phyloP scores from a whole-genome alignment of 2,329 filamentous ascomycete species.

The Cryphonectria japonica region DNA sequence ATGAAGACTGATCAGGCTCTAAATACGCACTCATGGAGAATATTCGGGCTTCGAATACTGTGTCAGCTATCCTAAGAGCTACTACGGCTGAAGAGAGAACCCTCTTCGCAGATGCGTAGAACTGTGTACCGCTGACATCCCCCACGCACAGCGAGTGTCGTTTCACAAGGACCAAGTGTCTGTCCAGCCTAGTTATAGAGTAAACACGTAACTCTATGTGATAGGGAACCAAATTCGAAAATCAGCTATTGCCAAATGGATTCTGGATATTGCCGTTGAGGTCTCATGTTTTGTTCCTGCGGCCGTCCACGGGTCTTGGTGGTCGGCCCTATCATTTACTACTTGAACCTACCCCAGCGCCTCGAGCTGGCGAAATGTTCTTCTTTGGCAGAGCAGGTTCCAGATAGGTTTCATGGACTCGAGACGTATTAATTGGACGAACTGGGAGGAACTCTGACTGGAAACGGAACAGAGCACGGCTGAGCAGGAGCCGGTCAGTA shows the following conservation, averaged over 20 bases:
- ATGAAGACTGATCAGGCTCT: not conserved
- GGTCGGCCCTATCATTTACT: not conserved
- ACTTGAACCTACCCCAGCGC: not conserved
- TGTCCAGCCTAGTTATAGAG: not conserved
- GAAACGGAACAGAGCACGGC: not conserved
- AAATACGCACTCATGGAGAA: not conserved
- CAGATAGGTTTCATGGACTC: not conserved
- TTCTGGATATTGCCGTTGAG: not conserved
- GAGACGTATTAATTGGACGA: too few species aligned
- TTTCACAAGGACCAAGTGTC: not conserved
- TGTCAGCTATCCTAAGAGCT: not conserved
- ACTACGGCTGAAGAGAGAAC: not conserved
- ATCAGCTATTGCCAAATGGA: not conserved
- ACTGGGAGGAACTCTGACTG: too few species aligned
- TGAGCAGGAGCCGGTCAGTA: not conserved
- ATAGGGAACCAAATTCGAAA: not conserved
- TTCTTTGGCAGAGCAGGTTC: not conserved
- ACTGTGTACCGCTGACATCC: not conserved
- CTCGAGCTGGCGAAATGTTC: not conserved
- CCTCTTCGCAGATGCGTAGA: too few species aligned
- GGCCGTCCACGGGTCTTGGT: not conserved
- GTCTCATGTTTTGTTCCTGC: not conserved
- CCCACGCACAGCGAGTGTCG: not conserved
- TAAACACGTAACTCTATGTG: not conserved
- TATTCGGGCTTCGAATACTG: not conserved